Conservation (phyloP, 148 eudicot genomes). For the Suaeda aralocaspica region DNA sequence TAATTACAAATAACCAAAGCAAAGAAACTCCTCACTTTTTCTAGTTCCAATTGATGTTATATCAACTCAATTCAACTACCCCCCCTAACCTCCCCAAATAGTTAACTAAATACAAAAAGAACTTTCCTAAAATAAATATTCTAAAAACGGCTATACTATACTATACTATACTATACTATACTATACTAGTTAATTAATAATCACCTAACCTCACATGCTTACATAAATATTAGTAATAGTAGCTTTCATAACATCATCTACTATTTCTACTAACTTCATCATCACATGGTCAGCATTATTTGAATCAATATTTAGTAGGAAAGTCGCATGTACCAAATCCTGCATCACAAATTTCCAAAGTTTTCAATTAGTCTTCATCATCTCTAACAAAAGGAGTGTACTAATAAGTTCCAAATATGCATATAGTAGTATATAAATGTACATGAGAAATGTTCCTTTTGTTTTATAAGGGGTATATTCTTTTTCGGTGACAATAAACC, state of each 20-base stretch:
- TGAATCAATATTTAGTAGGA: slow-evolving; percentile 41
- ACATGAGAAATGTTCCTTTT: no score
- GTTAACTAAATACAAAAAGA: slow-evolving; percentile 13
- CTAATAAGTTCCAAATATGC: no score
- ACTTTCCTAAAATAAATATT: no score
- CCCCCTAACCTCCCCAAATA: not conserved
- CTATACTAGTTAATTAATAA: not conserved
- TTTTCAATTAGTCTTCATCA: no score
- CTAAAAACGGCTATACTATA: not conserved
- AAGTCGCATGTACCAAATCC: slow-evolving; percentile 62
- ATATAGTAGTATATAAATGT: no score
- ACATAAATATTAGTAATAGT: not conserved
- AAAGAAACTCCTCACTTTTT: not conserved
- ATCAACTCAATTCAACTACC: not conserved
- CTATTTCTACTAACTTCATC: not conserved
- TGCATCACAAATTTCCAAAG: slow-evolving; percentile 44
- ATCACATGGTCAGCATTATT: not conserved
- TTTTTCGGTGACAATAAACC: no score
- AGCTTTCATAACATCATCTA: not conserved
- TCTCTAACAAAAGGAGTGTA: no score
- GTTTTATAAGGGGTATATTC: no score
- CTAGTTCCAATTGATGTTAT: not conserved
- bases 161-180: slow-evolving; percentile 5
- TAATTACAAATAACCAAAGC: slow-evolving; percentile 5
- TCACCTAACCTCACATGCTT: slow-evolving; percentile 15